phyloP scores from a whole-genome alignment of 2,329 filamentous ascomycete genomes.

The Didymella keratinophila region DNA sequence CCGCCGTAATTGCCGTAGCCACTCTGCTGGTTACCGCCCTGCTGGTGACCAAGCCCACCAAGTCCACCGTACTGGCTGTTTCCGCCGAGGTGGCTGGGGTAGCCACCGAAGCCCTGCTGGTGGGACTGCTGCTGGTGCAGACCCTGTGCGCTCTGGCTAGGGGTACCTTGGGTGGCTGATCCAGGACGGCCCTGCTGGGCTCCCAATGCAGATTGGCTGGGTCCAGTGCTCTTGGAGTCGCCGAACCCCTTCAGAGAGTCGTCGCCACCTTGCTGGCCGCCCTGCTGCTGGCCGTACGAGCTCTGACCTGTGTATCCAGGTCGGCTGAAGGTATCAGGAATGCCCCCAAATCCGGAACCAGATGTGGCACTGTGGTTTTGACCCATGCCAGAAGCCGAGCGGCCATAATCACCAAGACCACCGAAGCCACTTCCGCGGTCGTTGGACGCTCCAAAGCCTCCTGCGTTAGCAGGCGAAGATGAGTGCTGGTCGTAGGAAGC shows the following conservation, averaged over 20 bases:
- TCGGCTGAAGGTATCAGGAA: slow-evolving; percentile 68
- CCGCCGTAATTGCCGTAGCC: slow-evolving; percentile 55
- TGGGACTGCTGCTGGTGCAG: slow-evolving; percentile 64
- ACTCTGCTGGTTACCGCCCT: slow-evolving; percentile 55
- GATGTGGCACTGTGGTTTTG: slow-evolving; percentile 61
- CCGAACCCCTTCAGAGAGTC: slow-evolving; percentile 66
- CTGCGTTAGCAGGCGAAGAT: slow-evolving; percentile 68
- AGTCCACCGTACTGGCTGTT: slow-evolving; percentile 62
- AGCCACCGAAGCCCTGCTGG: slow-evolving; percentile 65
- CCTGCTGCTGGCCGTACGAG: slow-evolving; percentile 59
- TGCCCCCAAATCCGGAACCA: slow-evolving; percentile 60
- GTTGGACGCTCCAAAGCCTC: slow-evolving; percentile 59
- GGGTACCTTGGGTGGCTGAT: slow-evolving; percentile 67
- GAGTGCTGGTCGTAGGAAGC: slow-evolving; percentile 69
- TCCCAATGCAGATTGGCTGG: slow-evolving; percentile 66
- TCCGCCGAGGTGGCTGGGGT: slow-evolving; percentile 59
- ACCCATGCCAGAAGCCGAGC: slow-evolving; percentile 65
- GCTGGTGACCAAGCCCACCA: slow-evolving; percentile 61
- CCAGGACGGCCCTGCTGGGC: slow-evolving; percentile 68
- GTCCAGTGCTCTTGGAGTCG: slow-evolving; percentile 63
- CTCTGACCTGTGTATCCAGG: slow-evolving; percentile 62
- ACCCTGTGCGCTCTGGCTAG: slow-evolving; percentile 60
- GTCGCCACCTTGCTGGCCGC: slow-evolving; percentile 60
- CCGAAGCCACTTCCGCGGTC: slow-evolving; percentile 56
- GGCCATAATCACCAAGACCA: slow-evolving; percentile 67